Evolutionary conservation across 75 land plant genomes (phyloP), one percentile per base, ranked within the genome.

Genomic region (Sequoiadendron giganteum): DNA sequence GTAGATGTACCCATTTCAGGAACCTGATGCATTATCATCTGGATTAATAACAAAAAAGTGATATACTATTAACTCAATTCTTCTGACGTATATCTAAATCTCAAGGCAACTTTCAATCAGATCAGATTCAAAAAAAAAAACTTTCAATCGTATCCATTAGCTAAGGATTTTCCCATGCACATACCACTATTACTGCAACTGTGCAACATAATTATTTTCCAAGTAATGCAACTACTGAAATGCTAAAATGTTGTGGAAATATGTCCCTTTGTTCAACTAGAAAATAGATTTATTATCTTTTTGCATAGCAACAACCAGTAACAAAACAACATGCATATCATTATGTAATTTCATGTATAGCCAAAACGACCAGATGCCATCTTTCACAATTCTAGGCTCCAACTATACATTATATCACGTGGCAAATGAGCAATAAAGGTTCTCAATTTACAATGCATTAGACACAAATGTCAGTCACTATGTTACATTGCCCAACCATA

Each of bases 21-120:
- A 78, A 78, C 45, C 45, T 79, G 82, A 42, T 42, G 10, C 82
- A 39, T 79, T 79, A 79, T 79, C 82, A 78, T 78, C 81, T 38
- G 40, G 79, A 77, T 77, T 77, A 77, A 38, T 77, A 77, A 77
- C 15, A 9, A 14, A 32, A 36, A 36, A 4, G 39, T 76, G 13
- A 30, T 13, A 28, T 36, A 36, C 8, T 7, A 70, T 10, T 72
- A n/a, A n/a, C 75, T 6, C 75, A 72, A 72, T 11, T 75, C 40
- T 77, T 14, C 38, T 4, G 4, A 14, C 40, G 3, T 16, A 77
- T 15, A 77, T 77, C 79, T 38, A 61, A 77, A 73, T 9, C 36
- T 32, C 38, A 32, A 19, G 10, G 77, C 38, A 30, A 10, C 36
- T 73, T 73, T 10, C 11, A 32, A 34, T 6, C 32, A 25, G 13